Base-by-base conservation (phyloP, 2,329 filamentous ascomycete genomes). In the Calonectria pseudoreteaudii region DNA sequence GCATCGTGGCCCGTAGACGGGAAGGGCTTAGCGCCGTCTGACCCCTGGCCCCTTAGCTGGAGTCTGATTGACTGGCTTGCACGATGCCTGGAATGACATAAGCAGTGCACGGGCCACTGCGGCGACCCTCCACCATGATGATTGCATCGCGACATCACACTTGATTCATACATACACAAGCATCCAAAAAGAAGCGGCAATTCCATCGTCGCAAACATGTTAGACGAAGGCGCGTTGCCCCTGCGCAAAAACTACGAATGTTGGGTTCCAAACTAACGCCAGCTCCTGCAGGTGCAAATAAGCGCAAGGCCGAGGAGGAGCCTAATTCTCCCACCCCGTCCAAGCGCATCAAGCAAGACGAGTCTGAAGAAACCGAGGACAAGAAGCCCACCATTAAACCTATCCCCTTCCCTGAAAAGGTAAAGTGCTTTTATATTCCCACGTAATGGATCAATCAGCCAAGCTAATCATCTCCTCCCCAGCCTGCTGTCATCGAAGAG, bases 401-500 rank as follows among this genome's bases (percentile, higher is more conserved):
- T 23, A 95, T 97, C 44, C 94, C 94, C 2, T 98, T 97, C 80
- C 95, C 95, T 1, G 95, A 98, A 85, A 98, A 97, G 89, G 93
- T 94, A 82, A 75, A 47, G 47, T 44, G n/a, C 8, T 5, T 3
- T 1, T 0, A 16, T 14, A 18, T 8, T 3, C 16, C 4, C 5
- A 47, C 9, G 6, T 10, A 13, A 41, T 26, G 26, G 26, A 7
- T n/a, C 13, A 14, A 13, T 3, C 4, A n/a, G 9, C 20, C 16
- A 11, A 7, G 52, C 50, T 73, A 28, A 73, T 41, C 13, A 11
- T 28, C 34, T 36, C n/a, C 4, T 3, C 16, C 26, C 10, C 76
- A 95, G 92, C 94, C 95, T 8, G 96, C 96, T 11, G 96, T 98
- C 6, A 90, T 97, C 77, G 97, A 99, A 86, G 97, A 99, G 85